Percentiles rank a stretch among this genome's conserved stretches.
Evolutionary conservation across 2,329 filamentous ascomycete species (phyloP).

Genomic region (Xylariaceae sp.): DNA sequence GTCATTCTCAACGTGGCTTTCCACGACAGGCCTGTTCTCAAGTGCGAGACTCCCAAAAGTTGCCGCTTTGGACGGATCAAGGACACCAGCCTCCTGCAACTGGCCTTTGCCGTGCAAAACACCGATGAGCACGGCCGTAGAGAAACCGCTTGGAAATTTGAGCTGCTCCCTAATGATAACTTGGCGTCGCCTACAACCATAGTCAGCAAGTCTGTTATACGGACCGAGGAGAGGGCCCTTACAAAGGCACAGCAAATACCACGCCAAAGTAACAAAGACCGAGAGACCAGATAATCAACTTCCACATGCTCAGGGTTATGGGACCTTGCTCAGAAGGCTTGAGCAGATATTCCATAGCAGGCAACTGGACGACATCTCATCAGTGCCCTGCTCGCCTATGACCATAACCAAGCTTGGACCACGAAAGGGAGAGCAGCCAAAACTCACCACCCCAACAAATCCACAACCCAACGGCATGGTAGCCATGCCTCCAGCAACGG

Average conservation of each 20-base stretch:
- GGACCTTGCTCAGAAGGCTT: conserved; percentile 74
- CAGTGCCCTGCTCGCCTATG: conserved; percentile 3
- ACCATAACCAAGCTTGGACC: too few species aligned
- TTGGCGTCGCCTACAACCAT: conserved; percentile 61
- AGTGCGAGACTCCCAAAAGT: conserved; percentile 33
- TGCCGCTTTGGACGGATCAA: conserved; percentile 28
- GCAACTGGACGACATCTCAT: conserved; percentile 50
- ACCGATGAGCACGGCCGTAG: conserved; percentile 87
- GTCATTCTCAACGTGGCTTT: conserved; percentile 17
- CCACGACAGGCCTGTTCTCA: conserved; percentile 29
- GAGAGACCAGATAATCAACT: conserved; percentile 83
- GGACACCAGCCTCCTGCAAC: conserved; percentile 26
- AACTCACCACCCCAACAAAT: conserved; percentile 76
- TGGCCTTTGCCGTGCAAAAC: conserved; percentile 70
- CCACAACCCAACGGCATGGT: conserved; percentile 96
- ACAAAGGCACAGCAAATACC: conserved; percentile 88
- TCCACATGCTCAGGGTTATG: conserved; percentile 65
- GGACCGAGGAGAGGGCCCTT: conserved; percentile 22
- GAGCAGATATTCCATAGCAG: conserved; percentile 84
- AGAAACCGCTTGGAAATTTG: conserved; percentile 92
- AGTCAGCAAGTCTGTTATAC: conserved; percentile 3
- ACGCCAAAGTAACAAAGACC: conserved; percentile 96
- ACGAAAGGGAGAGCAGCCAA: background rate
- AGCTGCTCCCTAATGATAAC: conserved; percentile 90
- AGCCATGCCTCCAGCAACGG: conserved; percentile 89